Evolutionary conservation across 2,329 filamentous ascomycete genomes (phyloP).

Genomic region (Proliferodiscus dingleyae): DNA sequence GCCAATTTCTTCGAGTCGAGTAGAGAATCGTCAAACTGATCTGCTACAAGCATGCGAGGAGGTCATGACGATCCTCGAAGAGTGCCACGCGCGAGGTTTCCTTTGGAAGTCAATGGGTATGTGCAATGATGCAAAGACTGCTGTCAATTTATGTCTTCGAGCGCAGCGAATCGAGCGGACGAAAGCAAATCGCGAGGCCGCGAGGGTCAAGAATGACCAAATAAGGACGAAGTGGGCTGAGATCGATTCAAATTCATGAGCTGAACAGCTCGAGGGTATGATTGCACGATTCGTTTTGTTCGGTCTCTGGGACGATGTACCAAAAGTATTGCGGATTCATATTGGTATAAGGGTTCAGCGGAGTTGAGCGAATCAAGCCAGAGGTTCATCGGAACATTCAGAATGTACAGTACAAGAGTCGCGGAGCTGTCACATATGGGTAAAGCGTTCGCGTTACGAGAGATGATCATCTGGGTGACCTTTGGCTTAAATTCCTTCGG

Average conservation of each 20-base stretch:
- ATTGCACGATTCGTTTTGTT: too few relatives aligned
- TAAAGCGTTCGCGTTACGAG: too few relatives aligned
- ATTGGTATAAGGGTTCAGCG: too few relatives aligned
- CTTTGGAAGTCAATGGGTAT: slow-evolving; percentile 85
- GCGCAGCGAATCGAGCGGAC: slow-evolving; percentile 76
- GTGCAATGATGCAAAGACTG: slow-evolving; percentile 81
- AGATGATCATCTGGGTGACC: too few relatives aligned
- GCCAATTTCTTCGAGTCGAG: background rate
- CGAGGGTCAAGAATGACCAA: slow-evolving; percentile 65
- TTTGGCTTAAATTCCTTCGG: too few relatives aligned
- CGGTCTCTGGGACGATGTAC: too few relatives aligned
- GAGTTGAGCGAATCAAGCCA: too few relatives aligned
- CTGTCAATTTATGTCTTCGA: slow-evolving; percentile 80
- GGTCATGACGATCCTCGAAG: slow-evolving; percentile 87
- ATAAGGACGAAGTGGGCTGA: slow-evolving; percentile 77
- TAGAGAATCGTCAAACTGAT: slow-evolving; percentile 11
- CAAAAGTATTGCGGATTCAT: too few relatives aligned
- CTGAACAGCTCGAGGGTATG: background rate
- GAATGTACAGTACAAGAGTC: too few relatives aligned
- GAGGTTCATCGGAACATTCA: too few relatives aligned
- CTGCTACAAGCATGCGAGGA: slow-evolving; percentile 77
- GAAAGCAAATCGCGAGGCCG: slow-evolving; percentile 65
- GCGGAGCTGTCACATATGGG: too few relatives aligned
- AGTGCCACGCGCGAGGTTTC: slow-evolving; percentile 91
- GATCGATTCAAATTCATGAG: slow-evolving; percentile 63